A percentile compares a stretch with the other conserved stretches of the same genome.
These are phyloP conservation scores for Fraxinus angustifolia DNA, from an alignment of 305 asterid genomes.

Conservation along the genomic window DNA sequence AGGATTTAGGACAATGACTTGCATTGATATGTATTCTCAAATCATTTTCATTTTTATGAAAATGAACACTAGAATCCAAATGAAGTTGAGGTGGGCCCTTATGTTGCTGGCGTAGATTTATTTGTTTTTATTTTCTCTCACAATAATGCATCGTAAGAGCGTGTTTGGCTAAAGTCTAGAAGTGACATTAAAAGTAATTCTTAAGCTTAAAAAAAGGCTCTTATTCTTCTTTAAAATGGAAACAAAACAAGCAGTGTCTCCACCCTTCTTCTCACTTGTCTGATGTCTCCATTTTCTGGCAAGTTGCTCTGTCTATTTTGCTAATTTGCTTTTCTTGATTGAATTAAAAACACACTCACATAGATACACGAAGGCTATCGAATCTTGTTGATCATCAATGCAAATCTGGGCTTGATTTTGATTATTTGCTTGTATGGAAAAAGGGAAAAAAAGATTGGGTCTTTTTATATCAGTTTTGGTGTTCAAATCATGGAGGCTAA, in stretches of 20 bases:
- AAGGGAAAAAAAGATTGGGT: conserved; percentile 20
- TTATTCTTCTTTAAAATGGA: conserved; percentile 20
- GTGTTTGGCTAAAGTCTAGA: not conserved
- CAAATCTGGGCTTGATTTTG: not conserved
- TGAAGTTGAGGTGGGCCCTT: conserved; percentile 31
- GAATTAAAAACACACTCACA: not conserved
- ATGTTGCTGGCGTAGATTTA: conserved; percentile 33
- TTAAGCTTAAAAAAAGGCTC: not conserved
- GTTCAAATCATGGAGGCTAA: conserved; percentile 56
- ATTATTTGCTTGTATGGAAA: not conserved
- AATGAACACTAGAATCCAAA: conserved; percentile 34
- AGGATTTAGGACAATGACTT: conserved; percentile 22
- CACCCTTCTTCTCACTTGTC: not conserved
- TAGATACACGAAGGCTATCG: not conserved
- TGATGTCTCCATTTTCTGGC: not conserved
- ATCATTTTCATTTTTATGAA: conserved; percentile 4
- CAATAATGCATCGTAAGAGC: conserved; percentile 11
- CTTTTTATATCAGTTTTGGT: conserved; percentile 20
- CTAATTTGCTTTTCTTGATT: not conserved
- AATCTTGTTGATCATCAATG: not conserved
- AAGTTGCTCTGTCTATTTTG: not conserved
- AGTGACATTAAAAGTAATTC: not conserved
- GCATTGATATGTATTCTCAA: not conserved
- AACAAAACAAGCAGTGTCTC: conserved; percentile 6
- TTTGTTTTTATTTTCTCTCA: conserved; percentile 13